Percentiles rank a stretch among this genome's conserved stretches.
Conservation (phyloP, 2,329 filamentous ascomycete genomes). For the Alternaria tenuissima region DNA sequence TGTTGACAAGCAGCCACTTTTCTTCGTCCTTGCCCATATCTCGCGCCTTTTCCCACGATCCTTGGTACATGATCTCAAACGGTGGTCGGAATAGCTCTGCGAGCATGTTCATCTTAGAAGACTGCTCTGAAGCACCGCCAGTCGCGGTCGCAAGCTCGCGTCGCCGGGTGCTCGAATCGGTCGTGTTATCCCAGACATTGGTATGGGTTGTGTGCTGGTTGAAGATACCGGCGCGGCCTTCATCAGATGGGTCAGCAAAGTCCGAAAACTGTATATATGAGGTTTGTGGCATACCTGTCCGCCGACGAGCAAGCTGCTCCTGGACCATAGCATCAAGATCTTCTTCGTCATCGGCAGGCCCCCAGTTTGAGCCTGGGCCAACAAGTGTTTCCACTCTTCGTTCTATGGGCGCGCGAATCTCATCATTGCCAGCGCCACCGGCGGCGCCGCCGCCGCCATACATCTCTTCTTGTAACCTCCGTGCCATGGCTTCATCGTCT, state of each 20-base stretch:
- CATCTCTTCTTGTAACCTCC: conserved; percentile 89
- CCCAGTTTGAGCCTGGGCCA: conserved; percentile 70
- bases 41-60: conserved; percentile 84
- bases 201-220: conserved; percentile 67
- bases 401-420: conserved; percentile 89
- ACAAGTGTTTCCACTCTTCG: conserved; percentile 91
- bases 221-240: conserved; percentile 68
- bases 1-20: conserved; percentile 96
- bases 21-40: conserved; percentile 84
- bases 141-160: conserved; percentile 67
- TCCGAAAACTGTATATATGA: conserved; percentile 23
- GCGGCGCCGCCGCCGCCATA: conserved; percentile 66
- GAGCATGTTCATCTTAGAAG: conserved; percentile 77
- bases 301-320: conserved; percentile 67
- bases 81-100: conserved; percentile 93
- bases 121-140: conserved; percentile 70
- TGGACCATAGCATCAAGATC: conserved; percentile 69
- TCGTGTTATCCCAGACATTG: conserved; percentile 67
- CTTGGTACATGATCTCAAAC: conserved; percentile 82
- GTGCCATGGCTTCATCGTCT: conserved; percentile 92
- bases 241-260: conserved; percentile 38
- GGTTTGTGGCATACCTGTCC: conserved; percentile 33
- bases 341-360: conserved; percentile 55
- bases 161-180: conserved; percentile 58
- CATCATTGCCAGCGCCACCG: conserved; percentile 55